phyloP scores from a whole-genome alignment of 2,329 filamentous ascomycete genomes.

The Thelonectria rubi region DNA sequence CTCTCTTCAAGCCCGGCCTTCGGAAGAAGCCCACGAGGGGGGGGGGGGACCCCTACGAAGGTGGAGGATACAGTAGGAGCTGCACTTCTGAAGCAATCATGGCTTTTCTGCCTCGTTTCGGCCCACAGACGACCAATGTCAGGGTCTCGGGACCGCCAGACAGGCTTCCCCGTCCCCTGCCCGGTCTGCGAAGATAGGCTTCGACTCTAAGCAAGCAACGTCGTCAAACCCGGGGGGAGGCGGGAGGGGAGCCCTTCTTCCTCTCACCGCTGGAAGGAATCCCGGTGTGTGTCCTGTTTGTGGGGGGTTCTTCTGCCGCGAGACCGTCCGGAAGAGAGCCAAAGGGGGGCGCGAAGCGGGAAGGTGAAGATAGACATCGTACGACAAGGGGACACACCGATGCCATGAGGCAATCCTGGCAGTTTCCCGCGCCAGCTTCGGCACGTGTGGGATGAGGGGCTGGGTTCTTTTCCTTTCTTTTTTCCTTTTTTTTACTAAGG shows the following conservation, averaged over 20 bases:
- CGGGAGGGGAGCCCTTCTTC: background rate
- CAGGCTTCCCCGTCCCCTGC: constrained; percentile 19
- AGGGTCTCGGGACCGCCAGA: constrained; percentile 11
- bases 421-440: constrained; percentile 2
- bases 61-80: too few species aligned
- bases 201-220: background rate
- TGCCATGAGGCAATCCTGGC: constrained; percentile 18
- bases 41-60: constrained; percentile 16
- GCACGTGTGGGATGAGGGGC: background rate
- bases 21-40: too few species aligned
- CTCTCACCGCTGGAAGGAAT: constrained; percentile 17
- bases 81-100: constrained; percentile 4
- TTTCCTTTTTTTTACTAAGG: background rate
- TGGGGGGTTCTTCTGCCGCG: background rate
- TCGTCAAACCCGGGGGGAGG: too few species aligned
- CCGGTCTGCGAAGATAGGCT: constrained; percentile 10
- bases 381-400: constrained; percentile 15
- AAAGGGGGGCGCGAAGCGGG: constrained; percentile 5
- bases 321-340: background rate
- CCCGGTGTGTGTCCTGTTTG: constrained; percentile 1
- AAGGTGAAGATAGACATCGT: constrained; percentile 19
- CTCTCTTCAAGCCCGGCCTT: background rate
- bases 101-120: background rate
- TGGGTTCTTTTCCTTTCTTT: too few species aligned
- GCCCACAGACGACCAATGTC: constrained; percentile 4